These are phyloP conservation scores for Cladosporium sphaerospermum DNA, from an alignment of 2,329 filamentous ascomycete species.

Conservation along the genomic window DNA sequence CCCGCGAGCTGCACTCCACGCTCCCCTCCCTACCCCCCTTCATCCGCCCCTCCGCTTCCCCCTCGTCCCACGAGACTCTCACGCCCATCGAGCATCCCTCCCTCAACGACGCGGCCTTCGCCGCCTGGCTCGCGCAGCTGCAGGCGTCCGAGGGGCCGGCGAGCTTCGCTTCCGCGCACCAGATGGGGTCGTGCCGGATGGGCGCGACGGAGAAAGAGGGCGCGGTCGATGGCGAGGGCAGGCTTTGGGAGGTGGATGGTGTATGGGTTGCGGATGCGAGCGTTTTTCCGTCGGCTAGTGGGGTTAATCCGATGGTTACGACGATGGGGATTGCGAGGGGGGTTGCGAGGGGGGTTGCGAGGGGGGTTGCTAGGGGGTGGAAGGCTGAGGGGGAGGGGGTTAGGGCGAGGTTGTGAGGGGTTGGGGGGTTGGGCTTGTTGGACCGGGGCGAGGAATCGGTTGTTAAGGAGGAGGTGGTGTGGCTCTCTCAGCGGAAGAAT, in stretches of 20 bases:
- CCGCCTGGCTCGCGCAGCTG: slow-evolving; percentile 51
- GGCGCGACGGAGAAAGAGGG: slow-evolving; percentile 41
- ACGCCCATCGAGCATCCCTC: slow-evolving; percentile 20
- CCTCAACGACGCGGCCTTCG: slow-evolving; percentile 55
- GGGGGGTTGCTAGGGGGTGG: slow-evolving; percentile 42
- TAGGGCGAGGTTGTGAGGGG: slow-evolving; percentile 5
- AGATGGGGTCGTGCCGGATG: slow-evolving; percentile 77
- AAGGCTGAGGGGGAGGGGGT: background rate
- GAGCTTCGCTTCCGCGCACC: slow-evolving; percentile 65
- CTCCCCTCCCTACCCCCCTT: slow-evolving; percentile 62
- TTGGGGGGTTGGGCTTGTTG: background rate
- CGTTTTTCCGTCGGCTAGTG: slow-evolving; percentile 69
- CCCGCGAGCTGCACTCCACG: slow-evolving; percentile 67
- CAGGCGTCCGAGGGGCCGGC: slow-evolving; percentile 47
- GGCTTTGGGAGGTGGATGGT: slow-evolving; percentile 58
- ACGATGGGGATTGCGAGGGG: slow-evolving; percentile 64
- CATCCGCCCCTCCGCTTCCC: slow-evolving; percentile 33
- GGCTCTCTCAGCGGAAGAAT: no score
- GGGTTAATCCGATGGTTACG: slow-evolving; percentile 78
- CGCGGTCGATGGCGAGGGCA: slow-evolving; percentile 38
- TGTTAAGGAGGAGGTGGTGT: no score
- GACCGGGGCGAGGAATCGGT: no score
- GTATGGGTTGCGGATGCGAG: slow-evolving; percentile 69
- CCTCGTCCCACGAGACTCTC: slow-evolving; percentile 14
- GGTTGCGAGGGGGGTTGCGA: slow-evolving; percentile 60